Evolutionary conservation across 2,329 filamentous ascomycete species (phyloP).

Genomic region (Clarireedia monteithiana): DNA sequence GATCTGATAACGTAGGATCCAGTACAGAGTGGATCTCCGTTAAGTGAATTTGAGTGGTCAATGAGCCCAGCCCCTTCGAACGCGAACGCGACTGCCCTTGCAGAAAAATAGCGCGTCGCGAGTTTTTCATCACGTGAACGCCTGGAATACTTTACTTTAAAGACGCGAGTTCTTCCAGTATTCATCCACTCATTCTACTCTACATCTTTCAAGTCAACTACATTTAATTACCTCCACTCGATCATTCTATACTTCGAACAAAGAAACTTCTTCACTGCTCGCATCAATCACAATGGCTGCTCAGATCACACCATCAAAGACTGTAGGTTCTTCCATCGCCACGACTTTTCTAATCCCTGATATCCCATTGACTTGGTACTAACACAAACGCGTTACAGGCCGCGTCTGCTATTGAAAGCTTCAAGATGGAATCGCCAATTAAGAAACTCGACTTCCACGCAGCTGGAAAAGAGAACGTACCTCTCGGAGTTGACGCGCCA

Average conservation of each 20-base stretch:
- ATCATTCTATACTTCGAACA: conserved; percentile 5
- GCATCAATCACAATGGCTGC: conserved; percentile 53
- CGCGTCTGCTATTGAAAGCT: conserved; percentile 74
- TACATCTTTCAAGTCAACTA: neutral
- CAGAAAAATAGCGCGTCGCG: conserved; percentile 5
- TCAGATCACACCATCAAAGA: conserved; percentile 67
- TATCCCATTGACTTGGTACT: conserved; percentile 21
- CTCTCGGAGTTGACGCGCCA: conserved; percentile 42
- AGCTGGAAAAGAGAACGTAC: conserved; percentile 74
- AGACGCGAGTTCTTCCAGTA: neutral
- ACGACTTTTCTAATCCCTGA: conserved; percentile 31
- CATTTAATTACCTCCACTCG: neutral
- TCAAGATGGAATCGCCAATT: conserved; percentile 87
- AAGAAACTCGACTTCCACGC: conserved; percentile 80
- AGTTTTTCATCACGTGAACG: too few relatives aligned
- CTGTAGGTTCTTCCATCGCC: conserved; percentile 41
- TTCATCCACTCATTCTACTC: neutral
- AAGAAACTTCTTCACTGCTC: conserved; percentile 10
- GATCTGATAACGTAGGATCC: conserved; percentile 21
- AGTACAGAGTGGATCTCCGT: neutral
- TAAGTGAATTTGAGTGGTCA: neutral
- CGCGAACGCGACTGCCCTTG: conserved; percentile 1
- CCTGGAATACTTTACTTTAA: neutral
- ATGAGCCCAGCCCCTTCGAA: conserved; percentile 7
- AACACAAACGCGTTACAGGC: conserved; percentile 47